Conservation (phyloP, 179 eudicot genomes). For the Spinacia oleracea region DNA sequence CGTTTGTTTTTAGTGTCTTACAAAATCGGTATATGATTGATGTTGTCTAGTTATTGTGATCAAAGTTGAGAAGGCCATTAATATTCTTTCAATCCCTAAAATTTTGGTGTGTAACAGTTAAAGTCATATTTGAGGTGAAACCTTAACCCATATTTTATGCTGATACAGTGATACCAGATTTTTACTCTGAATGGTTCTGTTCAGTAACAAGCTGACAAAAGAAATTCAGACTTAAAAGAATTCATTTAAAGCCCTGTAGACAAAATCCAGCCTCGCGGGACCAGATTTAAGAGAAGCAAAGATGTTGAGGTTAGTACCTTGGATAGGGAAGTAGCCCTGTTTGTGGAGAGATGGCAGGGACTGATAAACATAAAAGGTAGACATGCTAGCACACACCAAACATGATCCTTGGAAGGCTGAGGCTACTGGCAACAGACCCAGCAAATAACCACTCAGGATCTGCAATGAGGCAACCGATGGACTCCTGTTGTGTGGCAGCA, state of each 20-base stretch:
- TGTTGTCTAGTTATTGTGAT: no score
- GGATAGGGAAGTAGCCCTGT: constrained; percentile 39
- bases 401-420: constrained; percentile 26
- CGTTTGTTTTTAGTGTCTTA: no score
- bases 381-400: constrained; percentile 23
- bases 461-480: constrained; percentile 27
- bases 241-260: not conserved
- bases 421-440: constrained; percentile 20
- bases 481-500: not conserved
- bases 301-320: constrained; percentile 27
- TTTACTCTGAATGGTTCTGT: not conserved
- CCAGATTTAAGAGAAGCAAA: not conserved
- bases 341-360: constrained; percentile 35
- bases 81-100: not conserved
- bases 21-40: not conserved
- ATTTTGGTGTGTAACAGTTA: not conserved
- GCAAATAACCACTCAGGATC: constrained; percentile 26
- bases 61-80: no score
- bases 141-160: no score
- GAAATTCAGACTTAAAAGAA: not conserved
- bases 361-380: constrained; percentile 25
- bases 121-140: no score
- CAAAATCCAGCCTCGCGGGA: not conserved
- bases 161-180: not conserved
- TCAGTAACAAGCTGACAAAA: not conserved